A percentile compares a stretch with the other conserved stretches of the same genome.
Evolutionary conservation across 23 red algal genomes (phyloP).

Genomic region (Gracilaria gracilis): DNA sequence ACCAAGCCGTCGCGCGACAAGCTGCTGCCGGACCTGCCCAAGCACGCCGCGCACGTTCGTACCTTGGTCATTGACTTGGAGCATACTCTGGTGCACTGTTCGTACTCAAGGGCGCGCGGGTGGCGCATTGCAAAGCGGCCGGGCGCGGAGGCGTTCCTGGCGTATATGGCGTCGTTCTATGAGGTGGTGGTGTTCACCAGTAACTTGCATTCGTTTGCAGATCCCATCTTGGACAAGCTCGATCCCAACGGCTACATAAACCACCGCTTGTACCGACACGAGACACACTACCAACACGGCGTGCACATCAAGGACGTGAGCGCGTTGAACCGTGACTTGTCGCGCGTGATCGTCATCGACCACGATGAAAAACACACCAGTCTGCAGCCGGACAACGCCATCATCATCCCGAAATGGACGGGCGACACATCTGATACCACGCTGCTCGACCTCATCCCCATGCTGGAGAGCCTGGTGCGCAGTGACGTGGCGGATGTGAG

Average conservation of each 20-base stretch:
- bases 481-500: conserved; percentile 90
- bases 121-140: conserved; percentile 96
- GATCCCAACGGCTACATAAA: conserved; percentile 88
- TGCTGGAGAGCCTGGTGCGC: conserved; percentile 84
- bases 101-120: conserved; percentile 78
- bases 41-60: conserved; percentile 33
- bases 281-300: conserved; percentile 84
- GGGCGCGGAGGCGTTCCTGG: conserved; percentile 96
- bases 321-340: conserved; percentile 85
- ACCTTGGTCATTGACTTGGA: conserved; percentile 97
- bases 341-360: conserved; percentile 81
- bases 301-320: conserved; percentile 89
- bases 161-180: conserved; percentile 93
- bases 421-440: conserved; percentile 75
- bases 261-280: conserved; percentile 88
- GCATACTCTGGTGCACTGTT: conserved; percentile 87
- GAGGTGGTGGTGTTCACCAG: conserved; percentile 93
- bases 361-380: conserved; percentile 55
- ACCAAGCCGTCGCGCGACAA: conserved; percentile 86
- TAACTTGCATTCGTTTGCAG: conserved; percentile 79
- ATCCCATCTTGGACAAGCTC: conserved; percentile 91
- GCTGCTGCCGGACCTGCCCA: conserved; percentile 80
- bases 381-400: conserved; percentile 85
- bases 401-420: conserved; percentile 74
- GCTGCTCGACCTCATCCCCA: conserved; percentile 85